Conservation (phyloP, 192 early-diverging fungal genomes). For the Helicostylum pulchrum region DNA sequence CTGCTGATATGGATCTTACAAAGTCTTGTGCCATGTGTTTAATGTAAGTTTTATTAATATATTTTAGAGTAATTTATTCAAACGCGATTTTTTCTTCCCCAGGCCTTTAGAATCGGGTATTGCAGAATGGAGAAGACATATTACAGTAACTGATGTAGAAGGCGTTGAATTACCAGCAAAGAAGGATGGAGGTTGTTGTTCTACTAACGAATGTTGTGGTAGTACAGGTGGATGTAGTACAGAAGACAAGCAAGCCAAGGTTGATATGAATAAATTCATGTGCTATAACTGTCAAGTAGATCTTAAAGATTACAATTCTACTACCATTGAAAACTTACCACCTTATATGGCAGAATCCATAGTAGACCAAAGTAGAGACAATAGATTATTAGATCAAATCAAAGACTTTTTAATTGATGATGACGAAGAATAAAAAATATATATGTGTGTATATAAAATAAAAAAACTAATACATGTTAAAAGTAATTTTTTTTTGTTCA, state of each 20-base stretch:
- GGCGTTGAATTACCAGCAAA: neutral
- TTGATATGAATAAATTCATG: constrained; percentile 38
- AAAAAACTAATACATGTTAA: neutral
- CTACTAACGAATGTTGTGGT: constrained; percentile 12
- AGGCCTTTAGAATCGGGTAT: constrained; percentile 47
- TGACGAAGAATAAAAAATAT: constrained; percentile 37
- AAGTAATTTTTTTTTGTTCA: neutral
- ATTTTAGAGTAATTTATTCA: neutral
- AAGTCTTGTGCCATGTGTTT: constrained; percentile 62
- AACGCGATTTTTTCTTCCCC: too few species aligned
- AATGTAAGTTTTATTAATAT: constrained; percentile 52
- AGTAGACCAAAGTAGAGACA: constrained; percentile 32
- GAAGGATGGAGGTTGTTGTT: constrained; percentile 18
- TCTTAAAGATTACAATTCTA: constrained; percentile 37
- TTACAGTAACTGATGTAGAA: constrained; percentile 35
- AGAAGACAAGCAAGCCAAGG: neutral
- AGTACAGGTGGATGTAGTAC: constrained; percentile 4
- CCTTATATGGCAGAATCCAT: constrained; percentile 43
- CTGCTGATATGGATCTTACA: constrained; percentile 41
- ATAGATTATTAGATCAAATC: constrained; percentile 56
- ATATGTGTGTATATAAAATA: neutral
- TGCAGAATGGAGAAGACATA: constrained; percentile 47
- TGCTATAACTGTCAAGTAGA: constrained; percentile 56
- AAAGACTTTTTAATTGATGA: constrained; percentile 63
- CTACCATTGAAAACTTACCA: constrained; percentile 35